Evolutionary conservation across 1,284 basidiomycete genomes (phyloP), one percentile per base, ranked within the genome.

Genomic region (Cerrena zonata): DNA sequence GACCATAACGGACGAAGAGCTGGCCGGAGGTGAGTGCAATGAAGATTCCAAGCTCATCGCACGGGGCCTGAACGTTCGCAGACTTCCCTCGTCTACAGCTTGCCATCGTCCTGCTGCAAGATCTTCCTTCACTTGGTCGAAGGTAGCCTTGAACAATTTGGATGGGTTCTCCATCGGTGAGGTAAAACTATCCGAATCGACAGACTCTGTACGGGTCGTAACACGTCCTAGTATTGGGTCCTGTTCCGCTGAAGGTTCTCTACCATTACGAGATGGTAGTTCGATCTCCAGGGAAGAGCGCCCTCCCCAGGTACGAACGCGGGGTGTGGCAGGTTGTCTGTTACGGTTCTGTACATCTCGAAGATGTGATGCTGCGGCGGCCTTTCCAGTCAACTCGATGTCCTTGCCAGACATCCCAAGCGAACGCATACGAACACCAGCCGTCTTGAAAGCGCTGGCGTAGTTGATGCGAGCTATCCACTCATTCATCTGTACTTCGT

Each of bases 391-490:
- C 42, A 89, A 74, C 52, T 86, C 79, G 25, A 88, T 81, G 59
- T 86, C 86, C 57, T 77, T 77, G 45, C 77, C 75, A 21, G 83
- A 79, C 75, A 91, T 81, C 11, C 79, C 80, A 10, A 78, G 68
- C 0, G 87, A 78, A 13, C 92, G 83, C 79, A 96, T 93, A 43
- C 84, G 79, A 40, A 97, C 76, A n/a, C 87, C 89, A 5, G 83
- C 79, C 1, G 89, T 84, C 67, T 87, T 92, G 79, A 97, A 98
- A 5, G 90, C 78, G 53, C 91, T 89, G 5, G 92, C 94, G 65
- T 96, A 98, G 69, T 99, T 99, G 65, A 99, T 93, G 41, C 82
- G 78, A 27, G 87, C 79, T 57, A 98, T 86, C 95, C 95, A 99
- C 56, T 88, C 82, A 64, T 95, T 90, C 76, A 93, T 80, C 56